Evolutionary conservation across 2,329 filamentous ascomycete species (phyloP).

Genomic region (Exophiala spinifera): DNA sequence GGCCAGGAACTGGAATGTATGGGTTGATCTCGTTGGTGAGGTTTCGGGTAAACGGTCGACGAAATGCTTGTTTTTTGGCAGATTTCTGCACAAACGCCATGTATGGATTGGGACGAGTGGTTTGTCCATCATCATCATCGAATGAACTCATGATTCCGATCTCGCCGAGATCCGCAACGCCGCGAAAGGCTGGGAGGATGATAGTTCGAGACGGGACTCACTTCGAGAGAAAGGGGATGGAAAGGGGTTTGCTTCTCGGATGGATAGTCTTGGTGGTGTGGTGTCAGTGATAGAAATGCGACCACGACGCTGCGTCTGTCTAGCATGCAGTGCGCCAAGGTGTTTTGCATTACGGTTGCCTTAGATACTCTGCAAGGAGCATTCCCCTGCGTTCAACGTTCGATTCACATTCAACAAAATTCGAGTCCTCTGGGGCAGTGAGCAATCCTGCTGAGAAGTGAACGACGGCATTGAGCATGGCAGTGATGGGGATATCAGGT

Average conservation of each 20-base stretch:
- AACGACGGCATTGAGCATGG: background rate
- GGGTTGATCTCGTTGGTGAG: conserved; percentile 1
- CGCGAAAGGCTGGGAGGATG: too few relatives aligned
- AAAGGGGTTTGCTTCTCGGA: background rate
- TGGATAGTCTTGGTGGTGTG: background rate
- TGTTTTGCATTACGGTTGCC: too few relatives aligned
- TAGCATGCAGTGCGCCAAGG: too few relatives aligned
- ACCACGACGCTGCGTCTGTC: background rate
- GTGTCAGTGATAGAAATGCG: background rate
- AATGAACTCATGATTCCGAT: background rate
- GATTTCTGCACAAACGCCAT: background rate
- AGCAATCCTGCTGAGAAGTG: background rate
- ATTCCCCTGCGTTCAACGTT: background rate
- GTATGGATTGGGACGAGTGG: background rate
- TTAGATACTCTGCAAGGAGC: too few relatives aligned
- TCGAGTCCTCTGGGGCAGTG: background rate
- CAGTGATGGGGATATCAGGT: background rate
- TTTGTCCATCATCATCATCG: background rate
- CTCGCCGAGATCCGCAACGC: background rate
- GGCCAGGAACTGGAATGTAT: background rate
- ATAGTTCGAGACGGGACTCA: too few relatives aligned
- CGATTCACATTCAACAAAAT: background rate
- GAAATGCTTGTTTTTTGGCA: background rate
- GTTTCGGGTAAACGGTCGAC: conserved; percentile 5
- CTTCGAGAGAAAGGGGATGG: background rate